Conservation (phyloP, 768 basidiomycete species). For the Mycena leptocephala region DNA sequence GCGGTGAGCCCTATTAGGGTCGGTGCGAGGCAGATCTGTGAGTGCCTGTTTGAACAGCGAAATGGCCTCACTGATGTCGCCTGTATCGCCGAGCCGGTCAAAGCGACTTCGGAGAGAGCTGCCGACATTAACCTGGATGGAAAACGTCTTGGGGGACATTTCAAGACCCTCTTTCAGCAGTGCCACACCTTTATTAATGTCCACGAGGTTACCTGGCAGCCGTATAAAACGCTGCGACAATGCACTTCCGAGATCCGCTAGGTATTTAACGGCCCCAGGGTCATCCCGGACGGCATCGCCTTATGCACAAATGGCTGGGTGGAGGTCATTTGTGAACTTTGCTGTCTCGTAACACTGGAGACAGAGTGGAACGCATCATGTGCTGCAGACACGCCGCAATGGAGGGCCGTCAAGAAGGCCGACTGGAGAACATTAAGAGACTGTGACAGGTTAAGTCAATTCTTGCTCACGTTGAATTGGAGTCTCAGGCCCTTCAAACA, state of each 20-base stretch:
- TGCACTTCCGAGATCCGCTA: not conserved
- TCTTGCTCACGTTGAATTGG: not conserved
- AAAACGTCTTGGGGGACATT: not conserved
- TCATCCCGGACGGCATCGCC: slow-evolving; percentile 8
- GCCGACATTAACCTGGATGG: not conserved
- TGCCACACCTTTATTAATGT: not conserved
- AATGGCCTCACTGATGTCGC: not conserved
- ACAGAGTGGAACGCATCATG: not conserved
- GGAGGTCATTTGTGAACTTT: not conserved
- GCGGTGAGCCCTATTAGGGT: not conserved
- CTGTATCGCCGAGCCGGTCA: not conserved
- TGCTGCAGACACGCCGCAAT: not conserved
- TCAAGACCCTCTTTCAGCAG: not conserved
- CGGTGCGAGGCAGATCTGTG: not conserved
- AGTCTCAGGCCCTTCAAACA: not conserved
- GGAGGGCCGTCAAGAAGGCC: not conserved
- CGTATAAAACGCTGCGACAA: not conserved
- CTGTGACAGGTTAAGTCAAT: not conserved
- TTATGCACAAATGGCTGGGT: not conserved
- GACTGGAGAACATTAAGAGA: not conserved
- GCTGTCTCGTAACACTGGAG: not conserved
- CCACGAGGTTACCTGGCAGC: not conserved
- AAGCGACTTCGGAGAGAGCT: not conserved
- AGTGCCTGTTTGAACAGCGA: not conserved
- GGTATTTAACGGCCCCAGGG: not conserved